phyloP scores from a whole-genome alignment of 257 asterid genomes.

The Solanum rostratum region DNA sequence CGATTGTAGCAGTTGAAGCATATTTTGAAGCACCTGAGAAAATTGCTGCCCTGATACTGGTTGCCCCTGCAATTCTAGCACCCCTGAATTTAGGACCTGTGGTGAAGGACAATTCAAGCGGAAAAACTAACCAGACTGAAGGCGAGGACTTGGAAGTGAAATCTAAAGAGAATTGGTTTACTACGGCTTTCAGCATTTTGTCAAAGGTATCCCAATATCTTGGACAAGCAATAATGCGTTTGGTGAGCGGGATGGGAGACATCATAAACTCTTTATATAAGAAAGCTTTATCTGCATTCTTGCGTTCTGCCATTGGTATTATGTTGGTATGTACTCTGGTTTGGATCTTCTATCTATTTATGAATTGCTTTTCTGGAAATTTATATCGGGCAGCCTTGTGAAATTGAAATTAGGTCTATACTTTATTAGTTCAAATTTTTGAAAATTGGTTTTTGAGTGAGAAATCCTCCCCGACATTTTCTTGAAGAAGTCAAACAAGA shows the following conservation, averaged over 20 bases:
- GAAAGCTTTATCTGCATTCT: conserved; percentile 52
- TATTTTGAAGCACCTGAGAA: conserved; percentile 90
- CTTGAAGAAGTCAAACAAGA: not conserved
- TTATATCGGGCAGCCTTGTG: not conserved
- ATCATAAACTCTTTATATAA: conserved; percentile 49
- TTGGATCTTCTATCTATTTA: not conserved
- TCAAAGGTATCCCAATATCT: conserved; percentile 30
- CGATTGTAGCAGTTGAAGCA: conserved; percentile 78
- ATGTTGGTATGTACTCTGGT: conserved; percentile 42
- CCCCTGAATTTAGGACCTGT: conserved; percentile 30
- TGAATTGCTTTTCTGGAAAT: not conserved
- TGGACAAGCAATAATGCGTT: conserved; percentile 20
- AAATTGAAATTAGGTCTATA: not conserved
- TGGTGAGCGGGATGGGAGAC: conserved; percentile 46
- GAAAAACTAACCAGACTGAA: conserved; percentile 21
- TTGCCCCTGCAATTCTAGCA: conserved; percentile 84
- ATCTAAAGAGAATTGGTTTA: conserved; percentile 18
- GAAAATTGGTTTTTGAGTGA: not conserved
- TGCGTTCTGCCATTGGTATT: conserved; percentile 70
- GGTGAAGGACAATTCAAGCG: conserved; percentile 20
- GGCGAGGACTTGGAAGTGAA: conserved; percentile 24
- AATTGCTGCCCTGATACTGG: conserved; percentile 85
- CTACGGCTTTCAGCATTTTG: conserved; percentile 21
- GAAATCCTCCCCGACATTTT: not conserved
- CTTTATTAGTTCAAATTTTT: not conserved